These are phyloP conservation scores for Thinopyrum elongatum DNA, from an alignment of 176 grass and related monocot species.

Conservation along the genomic window DNA sequence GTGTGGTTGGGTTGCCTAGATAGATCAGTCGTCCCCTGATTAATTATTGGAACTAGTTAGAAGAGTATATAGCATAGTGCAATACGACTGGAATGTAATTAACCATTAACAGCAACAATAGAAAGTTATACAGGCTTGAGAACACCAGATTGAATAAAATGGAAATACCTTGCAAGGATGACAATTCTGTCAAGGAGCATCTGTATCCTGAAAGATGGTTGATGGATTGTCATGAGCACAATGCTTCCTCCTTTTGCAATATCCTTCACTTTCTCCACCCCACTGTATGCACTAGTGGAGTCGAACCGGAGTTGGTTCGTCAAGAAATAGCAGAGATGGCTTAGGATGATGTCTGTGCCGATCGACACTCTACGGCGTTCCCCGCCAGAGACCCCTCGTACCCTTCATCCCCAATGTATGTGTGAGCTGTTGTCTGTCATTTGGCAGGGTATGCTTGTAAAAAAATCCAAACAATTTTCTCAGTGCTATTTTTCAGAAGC, in stretches of 20 bases:
- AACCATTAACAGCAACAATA: background rate
- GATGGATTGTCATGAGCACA: slow-evolving; percentile 90
- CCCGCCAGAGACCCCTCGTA: slow-evolving; percentile 54
- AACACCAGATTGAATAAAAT: background rate
- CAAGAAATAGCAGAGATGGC: slow-evolving; percentile 64
- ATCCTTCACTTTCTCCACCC: slow-evolving; percentile 70
- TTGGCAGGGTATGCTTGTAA: background rate
- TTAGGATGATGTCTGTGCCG: slow-evolving; percentile 64
- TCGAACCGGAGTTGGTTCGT: slow-evolving; percentile 80
- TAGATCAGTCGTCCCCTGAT: slow-evolving; percentile 60
- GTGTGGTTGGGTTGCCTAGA: slow-evolving; percentile 44
- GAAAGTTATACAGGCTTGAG: background rate
- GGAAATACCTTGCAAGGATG: slow-evolving; percentile 64
- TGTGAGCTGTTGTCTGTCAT: slow-evolving; percentile 64
- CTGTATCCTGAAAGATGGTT: slow-evolving; percentile 89
- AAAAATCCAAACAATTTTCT: background rate
- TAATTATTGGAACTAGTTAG: slow-evolving; percentile 12
- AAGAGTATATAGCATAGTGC: background rate
- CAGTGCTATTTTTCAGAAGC: too few relatives aligned
- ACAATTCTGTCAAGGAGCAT: slow-evolving; percentile 72
- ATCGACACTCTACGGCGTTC: slow-evolving; percentile 71
- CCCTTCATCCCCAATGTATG: slow-evolving; percentile 71
- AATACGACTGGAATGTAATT: background rate
- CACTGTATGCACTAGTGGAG: slow-evolving; percentile 65
- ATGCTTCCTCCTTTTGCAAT: slow-evolving; percentile 70